phyloP scores from a whole-genome alignment of 306 rosid species.

The Cajanus cajan region DNA sequence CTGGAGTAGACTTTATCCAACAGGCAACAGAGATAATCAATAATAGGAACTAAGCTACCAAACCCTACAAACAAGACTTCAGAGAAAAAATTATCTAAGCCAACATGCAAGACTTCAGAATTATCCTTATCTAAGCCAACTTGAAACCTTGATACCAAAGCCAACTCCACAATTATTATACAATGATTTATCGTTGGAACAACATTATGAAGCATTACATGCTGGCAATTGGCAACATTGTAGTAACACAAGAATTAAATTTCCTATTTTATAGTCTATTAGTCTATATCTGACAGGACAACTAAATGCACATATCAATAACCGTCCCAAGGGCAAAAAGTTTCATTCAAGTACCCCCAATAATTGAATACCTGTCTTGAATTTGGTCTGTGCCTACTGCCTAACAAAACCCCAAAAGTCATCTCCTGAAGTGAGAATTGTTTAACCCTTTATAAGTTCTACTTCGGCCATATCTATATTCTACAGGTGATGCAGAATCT shows the following conservation, averaged over 20 bases:
- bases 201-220: not conserved
- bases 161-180: not conserved
- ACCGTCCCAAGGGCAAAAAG: not conserved
- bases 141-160: conserved; percentile 11
- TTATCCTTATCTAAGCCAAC: not conserved
- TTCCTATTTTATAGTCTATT: not conserved
- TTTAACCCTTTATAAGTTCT: not conserved
- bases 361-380: not conserved
- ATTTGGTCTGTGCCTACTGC: not conserved
- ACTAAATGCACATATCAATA: not conserved
- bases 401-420: not conserved
- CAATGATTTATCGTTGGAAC: not conserved
- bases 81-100: too few relatives aligned
- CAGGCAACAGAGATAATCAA: conserved; percentile 7
- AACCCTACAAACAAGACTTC: too few relatives aligned
- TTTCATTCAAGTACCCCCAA: not conserved
- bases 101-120: not conserved
- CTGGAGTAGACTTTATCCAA: conserved; percentile 18
- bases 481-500: not conserved
- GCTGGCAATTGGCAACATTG: not conserved
- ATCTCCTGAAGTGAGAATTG: not conserved
- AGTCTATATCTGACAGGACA: not conserved
- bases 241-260: not conserved
- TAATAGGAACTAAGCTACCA: conserved; percentile 15
- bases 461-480: not conserved